Evolutionary conservation across 495 filamentous ascomycete species (phyloP), one percentile per base, ranked within the genome.

Genomic region (Amniculicola lignicola): DNA sequence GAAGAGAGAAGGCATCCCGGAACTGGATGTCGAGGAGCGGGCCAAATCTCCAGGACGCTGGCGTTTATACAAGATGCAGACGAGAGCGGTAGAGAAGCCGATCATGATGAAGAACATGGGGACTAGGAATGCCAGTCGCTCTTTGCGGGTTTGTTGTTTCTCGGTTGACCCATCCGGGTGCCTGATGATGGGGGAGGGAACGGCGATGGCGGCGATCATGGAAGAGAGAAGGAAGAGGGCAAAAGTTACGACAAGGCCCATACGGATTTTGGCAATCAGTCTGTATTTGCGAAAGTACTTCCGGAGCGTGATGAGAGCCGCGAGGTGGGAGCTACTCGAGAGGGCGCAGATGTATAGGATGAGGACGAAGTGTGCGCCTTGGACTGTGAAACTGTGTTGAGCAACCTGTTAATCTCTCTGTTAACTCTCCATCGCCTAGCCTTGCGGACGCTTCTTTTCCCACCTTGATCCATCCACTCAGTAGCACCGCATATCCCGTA

Each of bases 101-200:
- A 58, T 22, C n/a, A 58, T 3, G 11, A 51, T 58, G 38, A 58
- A 51, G 37, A 51, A 50, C 54, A 58, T 58, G 4, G 46, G 54
- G 14, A 58, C 19, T 6, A 58, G 3, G 37, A 58, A 51, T 4
- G 19, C 14, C 12, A 58, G 44, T 16, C 38, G 37, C 33, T 42
- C 43, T 21, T 19, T 28, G 4, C 46, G 33, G 12, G 10, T 49
- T 2, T 42, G 24, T 15, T 28, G 42, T 6, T 7, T 29, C n/a
- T 49, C 43, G 19, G 19, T 24, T 12, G 28, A 12, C 9, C 22
- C 25, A 5, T 27, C 14, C 4, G 21, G 11, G 21, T 42, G 4
- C 12, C 15, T 21, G 25, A 35, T 25, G 37, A 33, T 21, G 21
- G n/a, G 12, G 9, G 16, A 7, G 35, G 37, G 45, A 21, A 40